Conservation (phyloP, 306 rosid species). For the Glycine soja region DNA sequence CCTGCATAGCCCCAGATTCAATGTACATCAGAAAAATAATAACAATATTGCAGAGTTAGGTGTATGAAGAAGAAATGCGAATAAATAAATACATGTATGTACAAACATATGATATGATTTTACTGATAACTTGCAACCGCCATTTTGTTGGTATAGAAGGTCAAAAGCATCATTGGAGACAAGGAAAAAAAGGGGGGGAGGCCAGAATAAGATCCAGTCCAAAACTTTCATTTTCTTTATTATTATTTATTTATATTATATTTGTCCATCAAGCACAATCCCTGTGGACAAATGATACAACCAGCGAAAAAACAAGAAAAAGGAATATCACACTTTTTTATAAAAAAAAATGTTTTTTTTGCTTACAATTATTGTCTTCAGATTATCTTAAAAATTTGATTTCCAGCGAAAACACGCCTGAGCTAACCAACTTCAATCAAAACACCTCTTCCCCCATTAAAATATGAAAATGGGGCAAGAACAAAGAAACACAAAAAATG, state of each 20-base stretch:
- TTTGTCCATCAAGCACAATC: slow-evolving; percentile 30
- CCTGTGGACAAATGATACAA: slow-evolving; percentile 50
- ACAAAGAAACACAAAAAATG: slow-evolving; percentile 13
- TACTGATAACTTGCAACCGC: slow-evolving; percentile 46
- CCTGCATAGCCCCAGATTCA: slow-evolving; percentile 57
- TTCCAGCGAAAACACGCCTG: slow-evolving; percentile 48
- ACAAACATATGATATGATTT: slow-evolving; percentile 44
- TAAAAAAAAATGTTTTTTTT: not conserved
- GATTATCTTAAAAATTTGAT: slow-evolving; percentile 23
- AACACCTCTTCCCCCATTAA: slow-evolving; percentile 20
- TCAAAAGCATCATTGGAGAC: slow-evolving; percentile 55
- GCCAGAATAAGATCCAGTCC: slow-evolving; percentile 53
- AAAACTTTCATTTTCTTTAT: slow-evolving; percentile 41
- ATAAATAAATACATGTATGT: slow-evolving; percentile 38
- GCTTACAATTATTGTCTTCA: slow-evolving; percentile 37
- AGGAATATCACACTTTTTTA: slow-evolving; percentile 38
- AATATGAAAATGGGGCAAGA: slow-evolving; percentile 29
- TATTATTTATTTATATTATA: slow-evolving; percentile 35
- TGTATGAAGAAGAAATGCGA: slow-evolving; percentile 37
- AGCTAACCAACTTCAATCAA: slow-evolving; percentile 41
- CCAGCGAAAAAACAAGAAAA: slow-evolving; percentile 43
- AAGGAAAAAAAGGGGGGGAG: slow-evolving; percentile 31
- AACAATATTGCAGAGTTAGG: slow-evolving; percentile 24
- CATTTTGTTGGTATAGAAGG: slow-evolving; percentile 54
- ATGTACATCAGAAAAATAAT: slow-evolving; percentile 41